Percentiles rank a stretch among this genome's conserved stretches.
These are phyloP conservation scores for Anaeromyces robustus DNA, from an alignment of 192 early-diverging fungal genomes.

Conservation along the genomic window DNA sequence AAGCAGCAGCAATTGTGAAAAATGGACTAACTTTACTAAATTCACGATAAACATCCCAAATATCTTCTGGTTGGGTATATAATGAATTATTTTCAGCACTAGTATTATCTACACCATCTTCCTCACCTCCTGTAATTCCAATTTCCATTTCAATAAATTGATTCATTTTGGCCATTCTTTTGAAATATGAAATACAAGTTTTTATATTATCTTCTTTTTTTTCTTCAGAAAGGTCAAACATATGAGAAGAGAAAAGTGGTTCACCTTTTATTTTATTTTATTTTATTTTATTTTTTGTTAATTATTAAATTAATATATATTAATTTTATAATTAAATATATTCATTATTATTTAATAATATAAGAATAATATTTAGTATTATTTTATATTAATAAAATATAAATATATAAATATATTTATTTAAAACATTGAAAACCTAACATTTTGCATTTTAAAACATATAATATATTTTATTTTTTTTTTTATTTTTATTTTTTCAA, in stretches of 20 bases:
- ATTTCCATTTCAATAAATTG: slow-evolving; percentile 95
- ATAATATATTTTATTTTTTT: too few relatives aligned
- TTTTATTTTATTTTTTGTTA: slow-evolving; percentile 33
- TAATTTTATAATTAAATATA: too few relatives aligned
- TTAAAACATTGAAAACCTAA: too few relatives aligned
- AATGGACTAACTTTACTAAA: slow-evolving; percentile 41
- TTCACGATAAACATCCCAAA: slow-evolving; percentile 83
- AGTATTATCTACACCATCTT: slow-evolving; percentile 96
- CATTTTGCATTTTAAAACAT: too few relatives aligned
- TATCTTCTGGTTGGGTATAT: slow-evolving; percentile 94
- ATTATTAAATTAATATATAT: too few relatives aligned
- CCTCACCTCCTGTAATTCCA: slow-evolving; percentile 95
- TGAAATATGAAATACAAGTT: slow-evolving; percentile 75
- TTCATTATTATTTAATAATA: too few relatives aligned
- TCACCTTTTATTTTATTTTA: slow-evolving; percentile 47
- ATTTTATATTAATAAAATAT: too few relatives aligned
- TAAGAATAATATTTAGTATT: too few relatives aligned
- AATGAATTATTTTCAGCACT: slow-evolving; percentile 74
- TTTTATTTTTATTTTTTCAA: too few relatives aligned
- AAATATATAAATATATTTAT: too few relatives aligned
- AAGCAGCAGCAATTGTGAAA: slow-evolving; percentile 92
- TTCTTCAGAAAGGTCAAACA: slow-evolving; percentile 93
- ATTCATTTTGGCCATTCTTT: slow-evolving; percentile 78
- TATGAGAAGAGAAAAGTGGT: slow-evolving; percentile 96
- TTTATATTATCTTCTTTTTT: slow-evolving; percentile 87